Evolutionary conservation across 495 filamentous ascomycete genomes (phyloP).

Genomic region (Lasiosphaeriaceae sp.): DNA sequence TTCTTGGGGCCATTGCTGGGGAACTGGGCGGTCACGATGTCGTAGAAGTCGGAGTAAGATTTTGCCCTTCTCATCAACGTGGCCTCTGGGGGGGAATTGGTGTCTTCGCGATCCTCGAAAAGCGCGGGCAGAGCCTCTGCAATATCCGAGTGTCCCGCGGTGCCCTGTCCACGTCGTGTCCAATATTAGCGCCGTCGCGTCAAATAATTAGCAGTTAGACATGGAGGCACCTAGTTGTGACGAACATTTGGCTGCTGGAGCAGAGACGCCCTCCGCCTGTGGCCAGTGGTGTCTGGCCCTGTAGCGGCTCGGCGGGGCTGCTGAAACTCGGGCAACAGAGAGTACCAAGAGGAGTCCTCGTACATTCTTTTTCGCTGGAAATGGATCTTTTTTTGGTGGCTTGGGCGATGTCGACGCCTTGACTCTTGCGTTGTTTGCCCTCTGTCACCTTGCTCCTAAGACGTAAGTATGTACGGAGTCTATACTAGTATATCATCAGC

Average conservation of each 20-base stretch:
- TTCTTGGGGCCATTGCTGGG: slow-evolving; percentile 40
- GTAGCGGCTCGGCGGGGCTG: slow-evolving; percentile 38
- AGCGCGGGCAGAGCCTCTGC: slow-evolving; percentile 41
- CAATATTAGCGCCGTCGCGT: neutral
- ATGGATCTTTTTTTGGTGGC: neutral
- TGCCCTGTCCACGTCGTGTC: slow-evolving; percentile 24
- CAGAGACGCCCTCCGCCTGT: slow-evolving; percentile 59
- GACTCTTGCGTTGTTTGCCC: too few relatives aligned
- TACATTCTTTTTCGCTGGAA: too few relatives aligned
- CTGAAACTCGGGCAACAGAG: slow-evolving; percentile 54
- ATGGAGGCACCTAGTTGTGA: slow-evolving; percentile 1
- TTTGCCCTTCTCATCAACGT: slow-evolving; percentile 62
- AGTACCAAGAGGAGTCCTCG: slow-evolving; percentile 72
- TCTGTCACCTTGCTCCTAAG: too few relatives aligned
- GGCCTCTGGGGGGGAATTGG: slow-evolving; percentile 56
- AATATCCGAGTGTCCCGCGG: slow-evolving; percentile 33
- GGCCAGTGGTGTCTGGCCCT: slow-evolving; percentile 38
- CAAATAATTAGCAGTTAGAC: neutral
- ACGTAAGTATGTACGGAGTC: too few relatives aligned
- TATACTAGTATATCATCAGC: too few relatives aligned
- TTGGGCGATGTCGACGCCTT: neutral
- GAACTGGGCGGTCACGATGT: slow-evolving; percentile 55
- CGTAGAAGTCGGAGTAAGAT: slow-evolving; percentile 72
- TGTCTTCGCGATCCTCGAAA: slow-evolving; percentile 47
- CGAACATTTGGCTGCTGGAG: slow-evolving; percentile 66